Base-by-base conservation (phyloP, 2,329 filamentous ascomycete genomes). In the Aspergillus versicolor region DNA sequence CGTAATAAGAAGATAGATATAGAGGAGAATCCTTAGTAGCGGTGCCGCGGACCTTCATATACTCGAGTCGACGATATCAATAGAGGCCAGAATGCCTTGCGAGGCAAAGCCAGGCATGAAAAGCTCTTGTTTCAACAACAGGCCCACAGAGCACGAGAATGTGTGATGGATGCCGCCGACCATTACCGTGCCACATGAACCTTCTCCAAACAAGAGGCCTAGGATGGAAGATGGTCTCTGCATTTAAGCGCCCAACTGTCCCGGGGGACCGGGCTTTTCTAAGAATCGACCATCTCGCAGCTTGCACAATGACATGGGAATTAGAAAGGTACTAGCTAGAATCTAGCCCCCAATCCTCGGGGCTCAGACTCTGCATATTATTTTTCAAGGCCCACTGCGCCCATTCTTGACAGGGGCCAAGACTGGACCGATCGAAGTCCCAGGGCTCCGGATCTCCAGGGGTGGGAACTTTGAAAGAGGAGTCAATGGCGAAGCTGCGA, bases 181-280 rank as follows among this genome's bases (percentile, higher is more conserved):
- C 59, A 65, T 63, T 52, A 58, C 66, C 65, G 66, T 69, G 65
- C 67, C 66, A 69, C 70, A 69, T 56, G 58, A 61, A 61, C 61
- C 59, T 52, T 61, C 61, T 64, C 59, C 47, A 57, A 65, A 61
- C 60, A 34, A 63, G 59, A 67, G 64, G 60, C 63, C 61, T 59
- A 67, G 65, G 63, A 61, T 69, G 62, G 62, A 71, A 60, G 65
- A 69, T 64, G 63, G 63, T 30, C 56, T 66, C 68, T 71, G 66
- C 68, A 68, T 70, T 72, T 73, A 73, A 74, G 71, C 71, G 71
- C 71, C 67, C 66, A 50, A 61, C 56, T 61, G 65, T 64, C 53
- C 63, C 63, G 60, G 65, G 62, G 60, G 54, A 63, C 62, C 56
- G 65, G 65, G 64, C 63, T 56, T 61, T 59, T 61, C 57, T 55